These are phyloP conservation scores for Coffea canephora DNA, from an alignment of 257 asterid species.

Conservation along the genomic window DNA sequence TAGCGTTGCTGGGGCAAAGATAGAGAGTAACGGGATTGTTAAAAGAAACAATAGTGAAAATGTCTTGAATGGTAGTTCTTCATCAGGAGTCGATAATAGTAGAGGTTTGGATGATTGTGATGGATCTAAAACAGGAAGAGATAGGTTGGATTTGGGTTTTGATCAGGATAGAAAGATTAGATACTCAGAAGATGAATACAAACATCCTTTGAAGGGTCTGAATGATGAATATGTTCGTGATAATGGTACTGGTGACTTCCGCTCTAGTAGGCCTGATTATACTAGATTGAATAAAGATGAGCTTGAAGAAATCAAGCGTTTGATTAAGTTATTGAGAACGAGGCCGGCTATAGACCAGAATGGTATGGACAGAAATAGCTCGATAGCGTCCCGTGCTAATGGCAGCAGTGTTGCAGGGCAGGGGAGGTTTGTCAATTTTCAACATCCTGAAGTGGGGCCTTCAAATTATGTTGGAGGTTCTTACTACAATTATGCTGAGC, in stretches of 20 bases:
- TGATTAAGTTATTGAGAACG: conserved; percentile 39
- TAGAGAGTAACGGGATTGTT: conserved; percentile 29
- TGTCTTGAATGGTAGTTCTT: conserved; percentile 31
- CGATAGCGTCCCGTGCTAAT: conserved; percentile 24
- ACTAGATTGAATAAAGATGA: conserved; percentile 23
- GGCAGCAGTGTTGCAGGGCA: conserved; percentile 32
- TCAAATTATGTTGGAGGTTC: conserved; percentile 45
- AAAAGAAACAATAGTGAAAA: conserved; percentile 33
- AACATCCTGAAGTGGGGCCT: conserved; percentile 56
- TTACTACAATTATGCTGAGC: conserved; percentile 48
- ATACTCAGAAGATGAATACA: conserved; percentile 30
- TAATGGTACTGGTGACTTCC: conserved; percentile 29
- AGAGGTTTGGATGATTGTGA: conserved; percentile 35
- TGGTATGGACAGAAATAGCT: conserved; percentile 32
- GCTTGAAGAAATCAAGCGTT: conserved; percentile 39
- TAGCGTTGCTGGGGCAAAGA: conserved; percentile 37
- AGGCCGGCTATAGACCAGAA: conserved; percentile 41
- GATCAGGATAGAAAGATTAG: conserved; percentile 32
- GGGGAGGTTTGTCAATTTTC: conserved; percentile 40
- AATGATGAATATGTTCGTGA: conserved; percentile 29
- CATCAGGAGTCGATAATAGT: conserved; percentile 36
- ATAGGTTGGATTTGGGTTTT: conserved; percentile 27
- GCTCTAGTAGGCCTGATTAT: conserved; percentile 38
- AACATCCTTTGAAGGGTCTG: conserved; percentile 28
- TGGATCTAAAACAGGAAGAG: conserved; percentile 40